These are phyloP conservation scores for Auriculariales sp. DNA, from an alignment of 768 basidiomycete genomes.

Conservation along the genomic window DNA sequence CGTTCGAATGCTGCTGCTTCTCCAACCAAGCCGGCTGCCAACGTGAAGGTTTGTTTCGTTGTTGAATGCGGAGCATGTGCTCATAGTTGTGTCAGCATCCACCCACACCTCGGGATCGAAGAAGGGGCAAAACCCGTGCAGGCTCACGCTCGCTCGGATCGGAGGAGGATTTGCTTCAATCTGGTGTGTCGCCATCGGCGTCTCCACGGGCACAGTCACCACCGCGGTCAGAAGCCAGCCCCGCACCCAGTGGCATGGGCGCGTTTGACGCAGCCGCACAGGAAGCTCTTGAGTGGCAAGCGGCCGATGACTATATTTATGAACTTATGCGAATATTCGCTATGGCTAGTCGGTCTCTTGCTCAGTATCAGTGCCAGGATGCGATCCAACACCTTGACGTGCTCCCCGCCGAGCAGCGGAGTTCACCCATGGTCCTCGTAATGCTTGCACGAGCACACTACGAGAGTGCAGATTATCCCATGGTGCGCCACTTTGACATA, in stretches of 20 bases:
- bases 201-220: conserved; percentile 39
- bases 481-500: conserved; percentile 43
- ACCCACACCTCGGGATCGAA: conserved; percentile 37
- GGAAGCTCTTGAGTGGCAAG: conserved; percentile 52
- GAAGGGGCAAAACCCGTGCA: conserved; percentile 37
- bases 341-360: conserved; percentile 57
- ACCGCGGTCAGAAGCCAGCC: conserved; percentile 48
- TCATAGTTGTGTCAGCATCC: conserved; percentile 15
- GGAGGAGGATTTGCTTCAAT: conserved; percentile 53
- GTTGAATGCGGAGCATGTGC: no score
- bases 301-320: conserved; percentile 75
- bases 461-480: conserved; percentile 76
- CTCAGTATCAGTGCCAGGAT: conserved; percentile 58
- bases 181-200: conserved; percentile 42
- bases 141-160: conserved; percentile 54
- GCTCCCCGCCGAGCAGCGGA: conserved; percentile 59
- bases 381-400: conserved; percentile 66
- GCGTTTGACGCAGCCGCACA: conserved; percentile 58
- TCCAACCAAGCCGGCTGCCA: conserved; percentile 31
- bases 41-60: conserved; percentile 35
- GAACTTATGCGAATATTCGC: conserved; percentile 72
- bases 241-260: conserved; percentile 48
- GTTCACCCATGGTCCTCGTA: conserved; percentile 62
- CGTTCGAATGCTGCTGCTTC: conserved; percentile 30
- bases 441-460: conserved; percentile 82